Conservation (phyloP, 768 basidiomycete species). For the Mycena epipterygia region DNA sequence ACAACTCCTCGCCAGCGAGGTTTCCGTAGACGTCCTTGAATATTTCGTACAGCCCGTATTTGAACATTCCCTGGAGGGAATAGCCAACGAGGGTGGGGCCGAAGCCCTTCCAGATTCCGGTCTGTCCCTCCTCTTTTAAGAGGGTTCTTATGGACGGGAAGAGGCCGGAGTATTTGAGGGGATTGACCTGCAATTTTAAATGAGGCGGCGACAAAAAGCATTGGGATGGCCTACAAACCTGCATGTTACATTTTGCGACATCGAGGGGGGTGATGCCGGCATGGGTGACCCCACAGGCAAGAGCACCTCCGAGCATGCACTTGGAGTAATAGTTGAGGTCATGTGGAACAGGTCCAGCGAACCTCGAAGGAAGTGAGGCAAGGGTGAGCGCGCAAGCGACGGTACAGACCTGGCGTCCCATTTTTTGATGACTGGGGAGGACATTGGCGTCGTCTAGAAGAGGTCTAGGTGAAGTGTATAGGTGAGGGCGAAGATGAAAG, state of each 20-base stretch:
- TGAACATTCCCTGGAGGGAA: slow-evolving; percentile 97
- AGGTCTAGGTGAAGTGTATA: slow-evolving; percentile 28
- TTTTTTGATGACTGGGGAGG: slow-evolving; percentile 66
- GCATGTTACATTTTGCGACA: slow-evolving; percentile 94
- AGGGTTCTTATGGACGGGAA: slow-evolving; percentile 72
- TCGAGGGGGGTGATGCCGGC: slow-evolving; percentile 90
- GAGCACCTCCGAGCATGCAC: slow-evolving; percentile 88
- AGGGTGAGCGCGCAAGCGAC: slow-evolving; percentile 2
- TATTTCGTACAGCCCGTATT: slow-evolving; percentile 97
- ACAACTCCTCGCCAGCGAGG: slow-evolving; percentile 85
- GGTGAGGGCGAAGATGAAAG: no score
- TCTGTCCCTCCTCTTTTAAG: slow-evolving; percentile 84
- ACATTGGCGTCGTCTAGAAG: slow-evolving; percentile 57
- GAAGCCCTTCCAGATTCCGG: slow-evolving; percentile 94
- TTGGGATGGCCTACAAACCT: slow-evolving; percentile 61
- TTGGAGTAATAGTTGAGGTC: slow-evolving; percentile 84
- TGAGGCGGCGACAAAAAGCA: not conserved
- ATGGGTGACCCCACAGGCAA: slow-evolving; percentile 92
- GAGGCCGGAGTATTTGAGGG: slow-evolving; percentile 80
- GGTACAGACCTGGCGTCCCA: slow-evolving; percentile 79
- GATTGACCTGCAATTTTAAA: slow-evolving; percentile 69
- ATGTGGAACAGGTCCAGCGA: slow-evolving; percentile 81
- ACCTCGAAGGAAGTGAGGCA: slow-evolving; percentile 52
- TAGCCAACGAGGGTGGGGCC: slow-evolving; percentile 95
- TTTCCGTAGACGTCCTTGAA: slow-evolving; percentile 97